A percentile compares a stretch with the other conserved stretches of the same genome.
Evolutionary conservation across 768 basidiomycete genomes (phyloP).

Genomic region (Boletus speciosus): DNA sequence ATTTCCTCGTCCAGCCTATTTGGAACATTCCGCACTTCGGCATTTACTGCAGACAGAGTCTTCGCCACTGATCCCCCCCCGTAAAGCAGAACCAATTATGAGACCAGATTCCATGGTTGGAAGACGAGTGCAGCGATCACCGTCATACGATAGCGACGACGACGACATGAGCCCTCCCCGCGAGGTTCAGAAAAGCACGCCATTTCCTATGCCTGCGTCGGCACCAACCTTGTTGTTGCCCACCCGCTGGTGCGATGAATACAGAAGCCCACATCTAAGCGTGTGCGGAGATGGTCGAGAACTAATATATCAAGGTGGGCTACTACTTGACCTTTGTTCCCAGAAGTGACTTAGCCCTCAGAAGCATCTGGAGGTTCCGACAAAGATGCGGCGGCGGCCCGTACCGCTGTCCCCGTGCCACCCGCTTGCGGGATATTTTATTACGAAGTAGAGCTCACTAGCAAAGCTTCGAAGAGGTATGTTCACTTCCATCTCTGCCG

Average conservation of each 20-base stretch:
- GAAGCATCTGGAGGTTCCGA: conserved; percentile 59
- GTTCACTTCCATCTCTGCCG: conserved; percentile 19
- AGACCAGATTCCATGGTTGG: conserved; percentile 19
- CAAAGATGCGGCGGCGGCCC: conserved; percentile 80
- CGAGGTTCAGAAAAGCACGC: conserved; percentile 30
- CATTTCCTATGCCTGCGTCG: conserved; percentile 17
- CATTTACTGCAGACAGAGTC: conserved; percentile 60
- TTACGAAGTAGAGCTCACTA: conserved; percentile 83
- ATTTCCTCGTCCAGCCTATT: conserved; percentile 69
- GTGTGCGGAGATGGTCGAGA: conserved; percentile 73
- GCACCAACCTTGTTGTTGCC: conserved; percentile 57
- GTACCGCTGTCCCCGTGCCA: conserved; percentile 76
- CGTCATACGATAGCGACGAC: conserved; percentile 62
- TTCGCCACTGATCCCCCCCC: conserved; percentile 34
- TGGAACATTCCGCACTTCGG: conserved; percentile 73
- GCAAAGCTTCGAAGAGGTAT: conserved; percentile 78
- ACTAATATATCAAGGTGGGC: conserved; percentile 63
- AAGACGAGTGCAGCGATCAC: conserved; percentile 34
- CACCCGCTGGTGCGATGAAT: conserved; percentile 75
- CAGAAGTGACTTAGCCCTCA: conserved; percentile 19
- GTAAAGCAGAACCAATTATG: conserved; percentile 34
- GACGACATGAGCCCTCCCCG: conserved; percentile 56
- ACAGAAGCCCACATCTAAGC: conserved; percentile 53
- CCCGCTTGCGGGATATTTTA: conserved; percentile 90
- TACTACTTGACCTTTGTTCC: not conserved